Evolutionary conservation across 345 rosid species (phyloP), one percentile per base, ranked within the genome.

Genomic region (Arabidopsis suecica): DNA sequence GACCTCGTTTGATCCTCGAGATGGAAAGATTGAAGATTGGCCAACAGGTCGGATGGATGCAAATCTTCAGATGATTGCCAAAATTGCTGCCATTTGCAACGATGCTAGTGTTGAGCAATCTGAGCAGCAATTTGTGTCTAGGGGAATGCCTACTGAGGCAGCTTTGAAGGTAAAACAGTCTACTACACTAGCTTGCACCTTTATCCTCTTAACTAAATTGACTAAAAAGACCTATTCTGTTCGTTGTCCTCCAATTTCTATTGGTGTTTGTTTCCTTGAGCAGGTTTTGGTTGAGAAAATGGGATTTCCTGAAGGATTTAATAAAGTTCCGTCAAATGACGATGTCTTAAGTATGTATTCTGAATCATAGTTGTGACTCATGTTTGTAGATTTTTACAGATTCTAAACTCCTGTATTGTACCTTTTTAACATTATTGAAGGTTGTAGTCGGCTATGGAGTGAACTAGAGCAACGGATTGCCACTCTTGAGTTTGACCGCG

Each of bases 221-320:
- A 30, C 41, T 51, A 7, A 22, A 61, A 62, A 30, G 6, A 41
- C 45, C 25, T 23, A 23, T 23, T 72, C 12, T 53, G 49, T 71
- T 48, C 11, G 12, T 53, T 38, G 18, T 53, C 41, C 34, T 64
- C 58, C 25, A 23, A 23, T 56, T 62, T 33, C 16, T 33, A 14
- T 47, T 22, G 23, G 18, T 54, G 42, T 47, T 18, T 68, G 40
- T 68, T 54, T 37, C 41, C 42, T 71, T 55, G 81, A 14, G 28
- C 84, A 94, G 97, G 97, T 90, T 77, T 71, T 93, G 78, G 96
- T 91, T 75, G 98, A 93, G 82, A 93, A 93, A 83, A 93, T 94
- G 96, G 97, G 95, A 71, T 79, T 87, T 78, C 89, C 97, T 0
- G 88, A 82, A 62, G 89, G 81, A 79, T 56, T 49, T 23, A 73